Percentiles rank a stretch among this genome's conserved stretches.
Conservation (phyloP, 805 yeast genomes). For the Suhomyces sp. region DNA sequence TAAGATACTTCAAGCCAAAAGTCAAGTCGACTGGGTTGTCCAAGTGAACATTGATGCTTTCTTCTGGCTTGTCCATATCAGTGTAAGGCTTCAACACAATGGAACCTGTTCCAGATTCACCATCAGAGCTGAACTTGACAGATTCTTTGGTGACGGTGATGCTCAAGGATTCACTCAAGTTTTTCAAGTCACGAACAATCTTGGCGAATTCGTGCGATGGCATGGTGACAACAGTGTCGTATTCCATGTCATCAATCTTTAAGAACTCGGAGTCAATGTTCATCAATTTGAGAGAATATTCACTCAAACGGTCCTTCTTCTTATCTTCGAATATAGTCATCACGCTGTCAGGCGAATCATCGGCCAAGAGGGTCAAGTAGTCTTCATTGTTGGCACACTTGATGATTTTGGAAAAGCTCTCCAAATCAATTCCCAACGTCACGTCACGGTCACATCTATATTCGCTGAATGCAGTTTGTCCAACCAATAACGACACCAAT, state of each 20-base stretch:
- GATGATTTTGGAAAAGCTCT: constrained; percentile 81
- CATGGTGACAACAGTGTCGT: constrained; percentile 80
- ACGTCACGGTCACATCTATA: constrained; percentile 94
- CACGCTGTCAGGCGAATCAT: constrained; percentile 71
- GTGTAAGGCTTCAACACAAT: constrained; percentile 81
- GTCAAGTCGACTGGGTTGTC: constrained; percentile 84
- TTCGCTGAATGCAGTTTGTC: constrained; percentile 82
- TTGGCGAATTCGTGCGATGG: constrained; percentile 88
- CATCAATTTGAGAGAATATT: constrained; percentile 88
- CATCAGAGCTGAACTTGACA: constrained; percentile 84
- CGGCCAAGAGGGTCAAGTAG: constrained; percentile 83
- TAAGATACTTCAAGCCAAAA: constrained; percentile 87
- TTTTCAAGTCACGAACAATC: constrained; percentile 81
- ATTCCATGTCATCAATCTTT: constrained; percentile 90
- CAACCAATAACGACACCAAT: constrained; percentile 82
- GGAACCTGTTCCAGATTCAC: constrained; percentile 87
- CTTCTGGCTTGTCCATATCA: constrained; percentile 77
- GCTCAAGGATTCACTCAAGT: constrained; percentile 82
- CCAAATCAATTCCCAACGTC: constrained; percentile 87
- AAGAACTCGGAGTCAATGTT: constrained; percentile 94
- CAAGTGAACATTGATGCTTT: constrained; percentile 70
- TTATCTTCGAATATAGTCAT: constrained; percentile 86
- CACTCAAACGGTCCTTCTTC: constrained; percentile 86
- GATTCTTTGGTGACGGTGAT: constrained; percentile 89
- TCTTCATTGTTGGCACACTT: constrained; percentile 91